Evolutionary conservation across 805 yeast species (phyloP).

Genomic region (Isabelozyma pseudorhagii): DNA sequence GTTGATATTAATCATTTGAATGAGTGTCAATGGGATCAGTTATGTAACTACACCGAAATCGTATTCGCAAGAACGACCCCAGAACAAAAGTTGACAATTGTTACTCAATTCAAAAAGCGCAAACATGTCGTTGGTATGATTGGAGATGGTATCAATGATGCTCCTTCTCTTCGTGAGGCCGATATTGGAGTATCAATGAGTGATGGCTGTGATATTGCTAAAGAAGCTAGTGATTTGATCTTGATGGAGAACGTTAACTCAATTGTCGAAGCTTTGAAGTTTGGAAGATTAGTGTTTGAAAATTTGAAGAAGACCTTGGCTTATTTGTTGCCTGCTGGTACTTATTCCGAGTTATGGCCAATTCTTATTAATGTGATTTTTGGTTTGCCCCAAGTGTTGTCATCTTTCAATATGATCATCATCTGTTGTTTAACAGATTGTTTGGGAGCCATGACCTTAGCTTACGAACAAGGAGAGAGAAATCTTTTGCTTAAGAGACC

Average conservation of each 20-base stretch:
- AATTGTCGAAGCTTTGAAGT: conserved; percentile 33
- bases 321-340: conserved; percentile 52
- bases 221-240: conserved; percentile 35
- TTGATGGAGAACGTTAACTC: conserved; percentile 22
- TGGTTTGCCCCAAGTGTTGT: conserved; percentile 48
- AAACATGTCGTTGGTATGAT: conserved; percentile 31
- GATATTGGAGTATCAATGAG: conserved; percentile 24
- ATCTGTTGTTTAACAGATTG: conserved; percentile 49
- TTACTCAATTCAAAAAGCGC: conserved; percentile 40
- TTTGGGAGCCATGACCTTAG: conserved; percentile 41
- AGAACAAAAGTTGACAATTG: conserved; percentile 50
- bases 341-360: conserved; percentile 50
- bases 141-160: conserved; percentile 35
- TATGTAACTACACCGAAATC: conserved; percentile 35
- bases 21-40: conserved; percentile 42
- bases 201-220: conserved; percentile 31
- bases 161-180: conserved; percentile 33
- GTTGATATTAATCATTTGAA: conserved; percentile 24
- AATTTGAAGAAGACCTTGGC: conserved; percentile 46
- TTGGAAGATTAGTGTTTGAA: conserved; percentile 47
- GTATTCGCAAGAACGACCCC: conserved; percentile 44
- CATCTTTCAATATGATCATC: conserved; percentile 51
- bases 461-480: conserved; percentile 42
- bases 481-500: conserved; percentile 42
- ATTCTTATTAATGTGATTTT: conserved; percentile 44